These are phyloP conservation scores for Dalbergia cochinchinensis DNA, from an alignment of 306 rosid species.

Conservation along the genomic window DNA sequence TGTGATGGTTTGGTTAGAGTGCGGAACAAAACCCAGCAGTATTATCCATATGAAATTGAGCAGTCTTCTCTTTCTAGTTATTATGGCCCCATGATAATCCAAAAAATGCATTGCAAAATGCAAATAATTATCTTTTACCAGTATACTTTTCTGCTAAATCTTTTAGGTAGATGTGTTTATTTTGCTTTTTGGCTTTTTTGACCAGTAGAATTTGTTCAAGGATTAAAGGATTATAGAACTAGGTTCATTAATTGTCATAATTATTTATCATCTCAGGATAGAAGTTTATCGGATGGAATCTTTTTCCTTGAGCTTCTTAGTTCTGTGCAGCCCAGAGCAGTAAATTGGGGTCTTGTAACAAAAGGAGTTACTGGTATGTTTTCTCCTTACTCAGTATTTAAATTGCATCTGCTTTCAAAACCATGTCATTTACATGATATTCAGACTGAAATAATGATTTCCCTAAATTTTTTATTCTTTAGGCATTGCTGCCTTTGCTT, in stretches of 20 bases:
- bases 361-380: constrained; percentile 83
- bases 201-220: neutral
- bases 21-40: neutral
- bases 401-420: neutral
- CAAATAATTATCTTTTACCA: neutral
- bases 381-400: constrained; percentile 11
- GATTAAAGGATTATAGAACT: constrained; percentile 16
- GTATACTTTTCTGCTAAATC: neutral
- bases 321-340: constrained; percentile 88
- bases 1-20: constrained; percentile 1
- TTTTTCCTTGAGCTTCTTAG: constrained; percentile 97
- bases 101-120: neutral
- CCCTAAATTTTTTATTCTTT: neutral
- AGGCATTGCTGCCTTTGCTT: neutral
- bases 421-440: neutral
- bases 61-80: neutral
- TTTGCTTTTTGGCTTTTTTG: neutral
- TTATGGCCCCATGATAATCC: constrained; percentile 16
- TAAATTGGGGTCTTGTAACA: constrained; percentile 92
- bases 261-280: constrained; percentile 70
- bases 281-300: constrained; percentile 81
- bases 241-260: constrained; percentile 24
- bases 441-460: neutral
- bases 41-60: neutral
- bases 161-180: neutral